These are phyloP conservation scores for Beta vulgaris DNA, from an alignment of 148 eudicot species.

Conservation along the genomic window DNA sequence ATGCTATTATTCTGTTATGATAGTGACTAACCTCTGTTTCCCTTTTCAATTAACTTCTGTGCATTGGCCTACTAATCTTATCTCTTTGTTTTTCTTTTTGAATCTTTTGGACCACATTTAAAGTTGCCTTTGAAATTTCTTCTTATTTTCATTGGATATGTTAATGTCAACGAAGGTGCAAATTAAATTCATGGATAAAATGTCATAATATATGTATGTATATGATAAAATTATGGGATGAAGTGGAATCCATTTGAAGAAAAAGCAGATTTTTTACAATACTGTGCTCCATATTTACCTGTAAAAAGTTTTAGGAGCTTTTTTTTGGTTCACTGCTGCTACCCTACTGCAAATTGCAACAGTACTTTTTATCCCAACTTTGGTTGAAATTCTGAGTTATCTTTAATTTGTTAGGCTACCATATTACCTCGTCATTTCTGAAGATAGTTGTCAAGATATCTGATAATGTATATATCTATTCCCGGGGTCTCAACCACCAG, in stretches of 20 bases:
- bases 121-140: not conserved
- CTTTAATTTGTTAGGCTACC: no score
- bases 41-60: conserved; percentile 8
- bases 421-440: no score
- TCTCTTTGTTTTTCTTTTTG: conserved; percentile 12
- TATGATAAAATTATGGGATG: no score
- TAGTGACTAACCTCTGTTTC: conserved; percentile 21
- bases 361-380: no score
- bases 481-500: no score
- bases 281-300: not conserved
- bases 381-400: no score
- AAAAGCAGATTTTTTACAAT: not conserved
- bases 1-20: conserved; percentile 12
- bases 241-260: conserved; percentile 20
- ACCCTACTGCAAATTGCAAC: no score
- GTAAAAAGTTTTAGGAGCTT: no score
- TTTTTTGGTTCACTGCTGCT: no score
- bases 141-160: conserved; percentile 1
- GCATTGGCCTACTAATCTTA: conserved; percentile 26
- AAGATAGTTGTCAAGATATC: no score
- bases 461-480: no score
- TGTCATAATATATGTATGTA: not conserved
- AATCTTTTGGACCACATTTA: conserved; percentile 20
- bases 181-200: not conserved
- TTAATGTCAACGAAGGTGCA: conserved; percentile 9